phyloP scores from a whole-genome alignment of 495 filamentous ascomycete species.

The Staphylotrichum tortipilum region DNA sequence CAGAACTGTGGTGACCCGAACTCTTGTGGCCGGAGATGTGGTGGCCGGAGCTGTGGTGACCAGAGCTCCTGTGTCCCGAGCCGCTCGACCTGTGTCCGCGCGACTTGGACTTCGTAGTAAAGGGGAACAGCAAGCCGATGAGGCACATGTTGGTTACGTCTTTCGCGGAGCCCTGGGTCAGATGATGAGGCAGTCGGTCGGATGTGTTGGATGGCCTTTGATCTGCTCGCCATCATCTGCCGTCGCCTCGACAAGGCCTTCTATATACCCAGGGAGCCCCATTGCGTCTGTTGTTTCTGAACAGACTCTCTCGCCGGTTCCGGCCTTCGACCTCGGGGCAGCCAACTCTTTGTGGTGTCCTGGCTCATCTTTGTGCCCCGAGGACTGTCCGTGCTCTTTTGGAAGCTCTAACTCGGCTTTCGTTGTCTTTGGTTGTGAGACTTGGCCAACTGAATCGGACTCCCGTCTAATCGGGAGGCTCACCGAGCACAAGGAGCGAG shows the following conservation, averaged over 20 bases:
- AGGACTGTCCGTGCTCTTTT: neutral
- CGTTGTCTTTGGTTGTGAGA: neutral
- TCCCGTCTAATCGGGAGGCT: neutral
- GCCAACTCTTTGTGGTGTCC: neutral
- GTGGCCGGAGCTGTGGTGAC: too few relatives aligned
- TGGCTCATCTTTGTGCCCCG: neutral
- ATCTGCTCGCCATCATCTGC: neutral
- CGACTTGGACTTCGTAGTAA: neutral
- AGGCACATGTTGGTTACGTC: conserved; percentile 4
- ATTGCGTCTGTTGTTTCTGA: too few relatives aligned
- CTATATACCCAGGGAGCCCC: neutral
- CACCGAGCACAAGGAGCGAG: neutral
- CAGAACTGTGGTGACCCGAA: neutral
- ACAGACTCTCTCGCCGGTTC: neutral
- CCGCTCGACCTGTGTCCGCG: neutral
- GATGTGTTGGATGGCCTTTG: neutral
- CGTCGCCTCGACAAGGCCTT: too few relatives aligned
- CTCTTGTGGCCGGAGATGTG: neutral
- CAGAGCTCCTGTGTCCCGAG: too few relatives aligned
- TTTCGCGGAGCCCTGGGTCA: too few relatives aligned
- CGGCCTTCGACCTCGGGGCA: neutral
- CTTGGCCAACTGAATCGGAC: neutral
- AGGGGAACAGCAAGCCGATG: conserved; percentile 5
- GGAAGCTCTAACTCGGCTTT: neutral
- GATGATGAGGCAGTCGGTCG: too few relatives aligned